Evolutionary conservation across 139 green algal genomes (phyloP).

Genomic region (Yamagishiella unicocca): DNA sequence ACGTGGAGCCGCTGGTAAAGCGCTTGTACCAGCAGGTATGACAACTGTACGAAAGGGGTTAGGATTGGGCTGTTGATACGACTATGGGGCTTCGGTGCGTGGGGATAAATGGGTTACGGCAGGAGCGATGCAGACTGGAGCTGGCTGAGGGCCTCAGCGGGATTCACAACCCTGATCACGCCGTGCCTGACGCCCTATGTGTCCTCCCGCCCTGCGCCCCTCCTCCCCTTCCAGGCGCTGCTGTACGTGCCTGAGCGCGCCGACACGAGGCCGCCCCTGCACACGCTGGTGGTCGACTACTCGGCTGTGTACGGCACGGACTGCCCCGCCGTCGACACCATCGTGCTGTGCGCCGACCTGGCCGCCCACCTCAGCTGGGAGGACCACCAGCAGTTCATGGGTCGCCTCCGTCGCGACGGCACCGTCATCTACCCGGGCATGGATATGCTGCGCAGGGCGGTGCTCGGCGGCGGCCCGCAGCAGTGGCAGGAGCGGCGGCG

Average conservation of each 20-base stretch:
- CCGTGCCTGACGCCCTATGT: too few relatives aligned
- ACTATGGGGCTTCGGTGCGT: too few relatives aligned
- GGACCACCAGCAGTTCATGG: conserved; percentile 68
- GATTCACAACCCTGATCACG: too few relatives aligned
- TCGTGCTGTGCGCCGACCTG: conserved; percentile 62
- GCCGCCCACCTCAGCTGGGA: conserved; percentile 55
- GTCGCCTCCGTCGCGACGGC: conserved; percentile 60
- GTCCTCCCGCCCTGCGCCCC: too few relatives aligned
- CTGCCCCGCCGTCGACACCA: conserved; percentile 65
- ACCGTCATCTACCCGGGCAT: conserved; percentile 57
- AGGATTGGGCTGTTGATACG: too few relatives aligned
- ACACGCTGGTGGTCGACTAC: conserved; percentile 71
- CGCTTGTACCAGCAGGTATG: conserved; percentile 57
- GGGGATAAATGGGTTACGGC: too few relatives aligned
- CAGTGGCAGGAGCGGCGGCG: conserved; percentile 6
- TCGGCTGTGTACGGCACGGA: conserved; percentile 69
- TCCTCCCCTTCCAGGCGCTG: conserved; percentile 52
- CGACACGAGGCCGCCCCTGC: conserved; percentile 50
- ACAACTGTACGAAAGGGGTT: too few relatives aligned
- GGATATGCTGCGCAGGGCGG: conserved; percentile 21
- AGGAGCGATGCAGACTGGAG: too few relatives aligned
- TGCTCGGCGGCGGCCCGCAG: conserved; percentile 41
- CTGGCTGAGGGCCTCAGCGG: too few relatives aligned
- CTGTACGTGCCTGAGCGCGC: conserved; percentile 62
- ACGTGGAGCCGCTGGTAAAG: conserved; percentile 61